These are phyloP conservation scores for Globisporangium recalcitrans DNA, from an alignment of 352 stramenopile species.

Conservation along the genomic window DNA sequence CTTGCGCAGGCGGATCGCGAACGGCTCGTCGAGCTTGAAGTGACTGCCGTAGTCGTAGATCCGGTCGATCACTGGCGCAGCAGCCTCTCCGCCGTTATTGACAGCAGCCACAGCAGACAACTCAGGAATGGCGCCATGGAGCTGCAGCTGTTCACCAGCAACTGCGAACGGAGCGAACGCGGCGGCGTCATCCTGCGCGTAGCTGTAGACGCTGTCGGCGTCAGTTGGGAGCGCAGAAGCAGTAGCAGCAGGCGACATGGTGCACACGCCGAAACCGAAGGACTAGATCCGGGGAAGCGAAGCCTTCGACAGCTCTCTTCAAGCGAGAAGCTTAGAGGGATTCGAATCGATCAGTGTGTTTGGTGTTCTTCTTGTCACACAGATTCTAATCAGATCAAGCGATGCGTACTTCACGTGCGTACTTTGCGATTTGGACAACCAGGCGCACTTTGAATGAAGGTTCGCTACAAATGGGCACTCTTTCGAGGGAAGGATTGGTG, in stretches of 20 bases:
- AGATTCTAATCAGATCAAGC: no score
- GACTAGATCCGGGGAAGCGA: not conserved
- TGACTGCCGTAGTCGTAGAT: constrained; percentile 19
- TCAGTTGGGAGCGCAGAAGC: not conserved
- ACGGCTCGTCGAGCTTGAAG: constrained; percentile 27
- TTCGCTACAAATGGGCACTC: no score
- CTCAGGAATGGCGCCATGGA: not conserved
- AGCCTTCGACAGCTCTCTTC: not conserved
- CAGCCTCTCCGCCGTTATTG: not conserved
- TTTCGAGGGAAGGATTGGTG: not conserved
- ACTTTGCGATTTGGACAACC: no score
- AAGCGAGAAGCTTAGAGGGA: no score
- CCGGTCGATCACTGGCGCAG: constrained; percentile 14
- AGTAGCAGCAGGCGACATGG: not conserved
- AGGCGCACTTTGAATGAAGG: no score
- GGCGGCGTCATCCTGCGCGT: not conserved
- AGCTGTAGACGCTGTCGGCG: not conserved
- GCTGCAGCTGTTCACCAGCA: constrained; percentile 1
- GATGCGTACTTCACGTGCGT: no score
- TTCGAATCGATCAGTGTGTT: no score
- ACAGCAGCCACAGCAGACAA: not conserved
- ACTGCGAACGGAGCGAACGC: constrained; percentile 1
- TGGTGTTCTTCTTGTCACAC: not conserved
- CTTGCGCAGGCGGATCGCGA: constrained; percentile 18
- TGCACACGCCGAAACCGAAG: not conserved